Evolutionary conservation across 2,329 filamentous ascomycete genomes (phyloP).

Genomic region (Paramyrothecium sp.): DNA sequence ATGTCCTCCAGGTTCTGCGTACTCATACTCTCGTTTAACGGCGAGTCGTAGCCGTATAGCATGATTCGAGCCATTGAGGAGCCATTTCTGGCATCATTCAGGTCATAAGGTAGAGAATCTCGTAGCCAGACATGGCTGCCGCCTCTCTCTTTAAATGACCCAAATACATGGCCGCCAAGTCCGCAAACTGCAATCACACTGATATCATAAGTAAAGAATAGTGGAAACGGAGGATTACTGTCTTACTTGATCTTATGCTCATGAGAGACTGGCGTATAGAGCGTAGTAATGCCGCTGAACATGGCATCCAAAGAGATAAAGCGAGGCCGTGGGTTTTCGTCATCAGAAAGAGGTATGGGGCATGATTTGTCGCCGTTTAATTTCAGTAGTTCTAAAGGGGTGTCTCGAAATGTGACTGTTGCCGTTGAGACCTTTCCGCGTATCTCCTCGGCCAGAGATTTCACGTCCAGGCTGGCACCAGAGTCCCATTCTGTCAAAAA

Average conservation of each 20-base stretch:
- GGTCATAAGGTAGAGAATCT: slow-evolving; percentile 20
- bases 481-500: background rate
- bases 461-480: background rate
- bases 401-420: background rate
- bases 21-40: slow-evolving; percentile 13
- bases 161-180: slow-evolving; percentile 24
- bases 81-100: slow-evolving; percentile 4
- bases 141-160: slow-evolving; percentile 24
- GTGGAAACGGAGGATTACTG: too few relatives aligned
- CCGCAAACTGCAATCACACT: slow-evolving; percentile 13
- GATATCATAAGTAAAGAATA: background rate
- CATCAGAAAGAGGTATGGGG: background rate
- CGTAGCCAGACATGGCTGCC: slow-evolving; percentile 26
- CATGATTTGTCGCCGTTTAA: background rate
- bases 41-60: slow-evolving; percentile 23
- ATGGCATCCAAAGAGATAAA: background rate
- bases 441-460: background rate
- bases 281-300: slow-evolving; percentile 7
- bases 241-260: slow-evolving; percentile 7
- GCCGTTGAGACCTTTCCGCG: background rate
- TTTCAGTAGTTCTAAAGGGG: background rate
- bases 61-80: slow-evolving; percentile 16
- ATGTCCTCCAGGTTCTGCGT: slow-evolving; percentile 8
- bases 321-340: background rate
- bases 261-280: background rate